Evolutionary conservation across 2,329 filamentous ascomycete genomes (phyloP).

Genomic region (Beauveria australis): DNA sequence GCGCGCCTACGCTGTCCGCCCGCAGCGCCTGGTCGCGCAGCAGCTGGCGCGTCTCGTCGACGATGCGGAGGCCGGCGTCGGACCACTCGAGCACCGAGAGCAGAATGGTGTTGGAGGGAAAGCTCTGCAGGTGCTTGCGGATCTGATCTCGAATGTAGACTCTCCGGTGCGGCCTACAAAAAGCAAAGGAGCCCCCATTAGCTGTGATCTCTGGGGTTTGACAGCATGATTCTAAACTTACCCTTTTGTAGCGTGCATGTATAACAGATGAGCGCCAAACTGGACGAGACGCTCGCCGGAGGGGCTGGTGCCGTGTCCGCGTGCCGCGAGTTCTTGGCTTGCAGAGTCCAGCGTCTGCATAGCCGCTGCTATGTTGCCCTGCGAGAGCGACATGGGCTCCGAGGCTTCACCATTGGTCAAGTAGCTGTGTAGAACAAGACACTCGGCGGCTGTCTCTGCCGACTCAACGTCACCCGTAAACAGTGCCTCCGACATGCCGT

Average conservation of each 20-base stretch:
- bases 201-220: neutral
- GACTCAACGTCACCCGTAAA: constrained; percentile 38
- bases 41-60: constrained; percentile 67
- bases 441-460: constrained; percentile 51
- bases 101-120: constrained; percentile 71
- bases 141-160: constrained; percentile 56
- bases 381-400: constrained; percentile 36
- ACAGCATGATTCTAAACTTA: constrained; percentile 22
- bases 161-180: constrained; percentile 56
- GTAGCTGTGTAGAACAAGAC: constrained; percentile 59
- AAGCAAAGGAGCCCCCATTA: constrained; percentile 18
- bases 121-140: constrained; percentile 49
- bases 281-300: constrained; percentile 62
- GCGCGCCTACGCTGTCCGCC: constrained; percentile 35
- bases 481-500: constrained; percentile 47
- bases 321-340: constrained; percentile 34
- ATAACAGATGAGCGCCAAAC: constrained; percentile 56
- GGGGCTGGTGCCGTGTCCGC: constrained; percentile 23
- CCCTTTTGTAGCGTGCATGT: constrained; percentile 54
- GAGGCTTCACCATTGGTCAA: constrained; percentile 36
- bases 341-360: constrained; percentile 33
- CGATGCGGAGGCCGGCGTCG: constrained; percentile 61
- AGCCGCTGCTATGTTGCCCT: constrained; percentile 49
- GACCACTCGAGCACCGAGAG: constrained; percentile 66
- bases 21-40: constrained; percentile 44